Conservation (phyloP, 371 early-diverging fungal species). For the Apophysomyces elegans region DNA sequence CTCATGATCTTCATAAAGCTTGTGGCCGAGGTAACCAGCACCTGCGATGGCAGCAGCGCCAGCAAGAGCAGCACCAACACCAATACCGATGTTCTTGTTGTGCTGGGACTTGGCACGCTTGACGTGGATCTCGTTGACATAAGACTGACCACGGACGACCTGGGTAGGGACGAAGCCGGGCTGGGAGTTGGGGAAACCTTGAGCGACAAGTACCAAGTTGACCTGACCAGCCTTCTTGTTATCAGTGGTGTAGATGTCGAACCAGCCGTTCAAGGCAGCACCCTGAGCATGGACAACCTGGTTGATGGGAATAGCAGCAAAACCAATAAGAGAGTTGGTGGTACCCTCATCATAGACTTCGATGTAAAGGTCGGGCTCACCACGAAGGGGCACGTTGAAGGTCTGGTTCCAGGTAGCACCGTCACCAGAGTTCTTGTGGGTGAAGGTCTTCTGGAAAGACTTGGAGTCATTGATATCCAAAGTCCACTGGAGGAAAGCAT, state of each 20-base stretch:
- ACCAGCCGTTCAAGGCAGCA: conserved; percentile 51
- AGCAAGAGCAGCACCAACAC: conserved; percentile 50
- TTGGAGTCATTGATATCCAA: conserved; percentile 48
- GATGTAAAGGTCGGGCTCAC: conserved; percentile 55
- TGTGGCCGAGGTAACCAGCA: conserved; percentile 58
- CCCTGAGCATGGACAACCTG: conserved; percentile 57
- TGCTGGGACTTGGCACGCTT: conserved; percentile 53
- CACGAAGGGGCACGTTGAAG: conserved; percentile 48
- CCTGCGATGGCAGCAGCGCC: conserved; percentile 55
- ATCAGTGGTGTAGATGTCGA: conserved; percentile 50
- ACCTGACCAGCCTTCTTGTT: conserved; percentile 55
- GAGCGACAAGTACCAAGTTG: conserved; percentile 51
- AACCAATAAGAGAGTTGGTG: conserved; percentile 58
- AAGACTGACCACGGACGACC: conserved; percentile 52
- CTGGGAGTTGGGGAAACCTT: conserved; percentile 54
- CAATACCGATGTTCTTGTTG: conserved; percentile 49
- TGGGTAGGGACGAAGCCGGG: conserved; percentile 22
- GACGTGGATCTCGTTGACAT: conserved; percentile 51
- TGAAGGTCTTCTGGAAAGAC: conserved; percentile 58
- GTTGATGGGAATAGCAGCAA: conserved; percentile 64
- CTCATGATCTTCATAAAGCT: conserved; percentile 46
- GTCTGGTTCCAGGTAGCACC: conserved; percentile 62
- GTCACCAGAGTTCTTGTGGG: conserved; percentile 59
- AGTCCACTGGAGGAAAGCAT: conserved; percentile 60
- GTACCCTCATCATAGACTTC: conserved; percentile 64